Evolutionary conservation across 257 asterid genomes (phyloP), one percentile per base, ranked within the genome.

Genomic region (Nicotiana attenuata): DNA sequence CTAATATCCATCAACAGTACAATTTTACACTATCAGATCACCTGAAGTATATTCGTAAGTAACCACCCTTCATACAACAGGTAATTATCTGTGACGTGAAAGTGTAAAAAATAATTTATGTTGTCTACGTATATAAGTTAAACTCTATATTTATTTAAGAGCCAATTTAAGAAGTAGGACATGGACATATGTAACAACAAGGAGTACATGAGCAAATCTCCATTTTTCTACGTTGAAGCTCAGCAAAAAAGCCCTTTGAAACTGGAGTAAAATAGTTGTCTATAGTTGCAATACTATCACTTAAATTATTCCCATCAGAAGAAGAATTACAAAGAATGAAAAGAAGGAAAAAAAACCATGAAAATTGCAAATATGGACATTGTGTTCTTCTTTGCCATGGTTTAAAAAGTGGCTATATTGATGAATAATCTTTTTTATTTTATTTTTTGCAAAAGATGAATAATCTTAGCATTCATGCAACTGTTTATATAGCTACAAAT

Each of bases 251-350:
- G 22, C 71, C 55, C 56, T 78, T 78, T 20, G 81, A 33, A 15
- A 78, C 5, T 33, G 81, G 81, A 78, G 81, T 78, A 17, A 78
- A 78, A 3, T 78, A 78, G 20, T 78, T 35, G 71, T 78, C 81
- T 19, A 78, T 59, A 13, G 5, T 78, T 24, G 71, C 66, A 59
- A 59, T 24, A 59, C 14, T 16, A 3, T 78, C 81, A 59, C n/a
- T 61, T 24, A 53, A 19, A 53, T 31, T 10, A 55, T 26, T 29
- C 5, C 22, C 35, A 41, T 73, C 13, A 17, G 82, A 59, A 31
- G 71, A 59, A 20, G 71, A 78, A 35, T 16, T 35, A 8, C 41
- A n/a, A 11, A 78, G 65, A 69, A 7, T n/a, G 1, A 78, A 35
- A 53, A 78, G 31, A 6, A 57, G 16, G 31, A 73, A 1, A 7